Evolutionary conservation across 1,139 yeast species (phyloP), one percentile per base, ranked within the genome.

Genomic region (Hansenula lynferdii): DNA sequence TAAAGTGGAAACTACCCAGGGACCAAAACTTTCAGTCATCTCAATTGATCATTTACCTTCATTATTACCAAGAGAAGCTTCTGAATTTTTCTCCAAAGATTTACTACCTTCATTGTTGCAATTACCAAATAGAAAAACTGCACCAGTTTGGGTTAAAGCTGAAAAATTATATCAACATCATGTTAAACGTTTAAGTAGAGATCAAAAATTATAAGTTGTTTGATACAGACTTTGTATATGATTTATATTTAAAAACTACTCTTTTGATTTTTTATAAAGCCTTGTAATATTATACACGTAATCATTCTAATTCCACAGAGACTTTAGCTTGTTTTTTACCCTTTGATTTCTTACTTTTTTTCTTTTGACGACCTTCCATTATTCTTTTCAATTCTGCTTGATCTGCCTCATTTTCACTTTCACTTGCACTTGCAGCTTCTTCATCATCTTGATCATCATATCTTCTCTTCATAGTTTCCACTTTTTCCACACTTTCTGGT

Each of bases 41-140:
- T 87, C 96, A n/a, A 92, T 92, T 54, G 99, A 94, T 67, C 98
- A 92, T 62, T 73, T 94, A 58, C 99, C 99, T 31, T 83, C 96
- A 12, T 69, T 92, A 59, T 74, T 92, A 52, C 98, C 98, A 53
- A 85, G 98, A 68, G 98, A 92, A 66, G 86, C 97, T 26, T 85
- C 96, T 10, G 98, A 92, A 67, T 80, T 81, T 49, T 92, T 87
- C 64, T 78, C 94, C 32, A 73, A 69, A 48, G 97, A 92, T 61
- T 73, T 92, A 59, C 65, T 92, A 58, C 98, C 98, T 34, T 84
- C 95, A 15, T 72, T 92, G 60, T 74, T 85, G 61, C 81, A 85
- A 60, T 74, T 92, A 53, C 92, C 95, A 51, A 66, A 85, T 48
- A 82, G 96, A 65, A 70, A 77, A 41, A 69, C 80, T 34, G 83